Evolutionary conservation across 352 stramenopile species (phyloP), one percentile per base, ranked within the genome.

Genomic region (Phytophthora agathidicida): DNA sequence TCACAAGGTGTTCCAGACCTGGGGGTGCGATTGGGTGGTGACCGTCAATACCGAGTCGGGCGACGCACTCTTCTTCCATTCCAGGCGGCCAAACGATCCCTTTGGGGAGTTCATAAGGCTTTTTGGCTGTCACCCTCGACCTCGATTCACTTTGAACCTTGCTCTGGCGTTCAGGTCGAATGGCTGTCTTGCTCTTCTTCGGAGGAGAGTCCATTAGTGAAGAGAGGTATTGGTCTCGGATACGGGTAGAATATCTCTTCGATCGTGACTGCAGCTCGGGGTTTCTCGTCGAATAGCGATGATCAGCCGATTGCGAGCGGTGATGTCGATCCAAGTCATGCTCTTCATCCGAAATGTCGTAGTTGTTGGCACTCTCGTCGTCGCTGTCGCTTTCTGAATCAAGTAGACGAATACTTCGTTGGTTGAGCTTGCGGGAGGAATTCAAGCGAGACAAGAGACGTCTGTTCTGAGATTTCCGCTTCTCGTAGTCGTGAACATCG

Each of bases 1-100:
- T 82, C 32, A 86, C 77, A 5, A 88, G 46, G 11, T 81, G 62
- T 19, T 86, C 76, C 31, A 85, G 64, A 1, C 78, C 78, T 16
- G 77, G 75, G 17, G 76, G 78, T 16, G 57, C 71, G 0, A 85
- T 68, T 1, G 69, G 71, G 17, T 81, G 68, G 38, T 71, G 61
- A 3, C 60, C 41, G 33, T 61, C 35, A 28, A 67, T 23, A 11
- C 47, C 58, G 4, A 71, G 36, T 26, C 53, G 52, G 32, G 68
- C 70, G 7, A 69, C 57, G 7, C 65, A 62, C n/a, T 72, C 63
- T 7, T 61, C 26, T 37, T 75, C 66, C 73, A 86, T 86, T 11
- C 78, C 78, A 22, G 75, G 78, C 1, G 78, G 78, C 75, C 78
- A 88, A 1, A 88, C 53, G 16, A 80, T 66, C 13, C 52, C 37